Percentiles rank a stretch among this genome's conserved stretches.
phyloP scores from a whole-genome alignment of 257 asterid species.

The Petrea volubilis region DNA sequence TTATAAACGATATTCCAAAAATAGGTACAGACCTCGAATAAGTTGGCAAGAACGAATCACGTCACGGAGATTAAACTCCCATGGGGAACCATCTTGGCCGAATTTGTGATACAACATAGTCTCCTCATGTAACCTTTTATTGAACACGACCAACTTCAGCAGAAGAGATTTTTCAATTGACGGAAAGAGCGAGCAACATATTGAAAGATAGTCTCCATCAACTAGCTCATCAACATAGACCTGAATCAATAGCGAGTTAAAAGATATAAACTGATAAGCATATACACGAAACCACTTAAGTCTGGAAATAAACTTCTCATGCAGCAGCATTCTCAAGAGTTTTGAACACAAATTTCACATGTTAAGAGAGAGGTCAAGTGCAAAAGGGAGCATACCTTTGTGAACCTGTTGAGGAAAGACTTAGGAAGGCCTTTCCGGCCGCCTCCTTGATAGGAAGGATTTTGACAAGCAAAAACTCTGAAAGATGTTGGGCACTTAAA shows the following conservation, averaged over 20 bases:
- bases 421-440: conserved; percentile 97
- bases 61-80: conserved; percentile 99
- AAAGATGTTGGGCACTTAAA: conserved; percentile 87
- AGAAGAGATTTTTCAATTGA: conserved; percentile 56
- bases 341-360: conserved; percentile 6
- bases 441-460: conserved; percentile 95
- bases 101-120: conserved; percentile 73
- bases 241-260: conserved; percentile 40
- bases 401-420: conserved; percentile 94
- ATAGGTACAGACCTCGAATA: conserved; percentile 56
- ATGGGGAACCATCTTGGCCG: conserved; percentile 94
- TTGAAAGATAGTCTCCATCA: conserved; percentile 80
- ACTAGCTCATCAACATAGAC: conserved; percentile 90
- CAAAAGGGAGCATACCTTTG: conserved; percentile 58
- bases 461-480: conserved; percentile 96
- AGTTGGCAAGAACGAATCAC: conserved; percentile 92
- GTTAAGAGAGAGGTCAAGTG: neutral
- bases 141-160: conserved; percentile 61
- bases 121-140: conserved; percentile 74
- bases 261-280: neutral
- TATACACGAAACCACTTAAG: neutral
- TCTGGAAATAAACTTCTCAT: conserved; percentile 5
- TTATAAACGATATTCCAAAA: conserved; percentile 15
- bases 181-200: conserved; percentile 74
- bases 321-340: conserved; percentile 4